phyloP scores from a whole-genome alignment of 1,139 yeast species.

The Spathaspora sp. region DNA sequence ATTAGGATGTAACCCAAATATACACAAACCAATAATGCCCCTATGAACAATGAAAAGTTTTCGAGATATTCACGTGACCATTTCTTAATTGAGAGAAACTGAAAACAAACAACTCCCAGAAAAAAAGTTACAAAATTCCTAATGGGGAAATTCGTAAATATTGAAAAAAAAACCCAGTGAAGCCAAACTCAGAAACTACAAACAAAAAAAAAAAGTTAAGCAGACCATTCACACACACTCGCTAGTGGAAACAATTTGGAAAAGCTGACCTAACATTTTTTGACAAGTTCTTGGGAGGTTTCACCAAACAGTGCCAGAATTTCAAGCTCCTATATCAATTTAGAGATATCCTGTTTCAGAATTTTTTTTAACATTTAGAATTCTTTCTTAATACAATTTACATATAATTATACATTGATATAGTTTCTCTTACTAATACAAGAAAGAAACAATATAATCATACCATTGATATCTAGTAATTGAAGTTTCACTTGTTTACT shows the following conservation, averaged over 20 bases:
- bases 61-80: conserved; percentile 13
- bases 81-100: conserved; percentile 8
- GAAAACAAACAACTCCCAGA: conserved; percentile 8
- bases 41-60: background rate
- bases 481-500: background rate
- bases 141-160: conserved; percentile 12
- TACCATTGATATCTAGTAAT: background rate
- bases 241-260: background rate
- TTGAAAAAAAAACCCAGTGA: conserved; percentile 3
- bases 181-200: background rate
- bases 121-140: conserved; percentile 7
- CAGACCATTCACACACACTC: background rate
- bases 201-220: conserved; percentile 5
- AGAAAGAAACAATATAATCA: background rate
- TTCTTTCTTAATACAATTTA: background rate
- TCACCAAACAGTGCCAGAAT: background rate
- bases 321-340: background rate
- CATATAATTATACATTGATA: background rate
- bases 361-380: background rate
- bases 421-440: background rate
- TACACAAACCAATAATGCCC: background rate
- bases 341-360: background rate
- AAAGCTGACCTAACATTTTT: background rate
- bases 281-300: background rate
- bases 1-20: conserved; percentile 3